These are phyloP conservation scores for Geranomyces variabilis DNA, from an alignment of 192 early-diverging fungal species.

Conservation along the genomic window DNA sequence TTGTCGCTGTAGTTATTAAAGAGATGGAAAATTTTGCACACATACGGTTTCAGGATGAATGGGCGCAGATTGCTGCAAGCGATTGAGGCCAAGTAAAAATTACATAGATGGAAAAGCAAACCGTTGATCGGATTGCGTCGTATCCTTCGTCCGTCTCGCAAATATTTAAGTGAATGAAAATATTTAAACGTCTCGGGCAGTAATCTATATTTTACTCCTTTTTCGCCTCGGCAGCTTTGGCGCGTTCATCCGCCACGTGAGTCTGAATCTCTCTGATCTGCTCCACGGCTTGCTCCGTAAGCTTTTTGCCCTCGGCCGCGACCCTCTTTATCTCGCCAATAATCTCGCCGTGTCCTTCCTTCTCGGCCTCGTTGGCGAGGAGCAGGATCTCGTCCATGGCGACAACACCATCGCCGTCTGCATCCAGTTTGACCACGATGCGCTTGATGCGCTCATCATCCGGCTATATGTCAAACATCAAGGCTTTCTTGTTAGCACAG, in stretches of 20 bases:
- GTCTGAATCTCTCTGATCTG: slow-evolving; percentile 32
- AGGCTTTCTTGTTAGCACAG: too few species aligned
- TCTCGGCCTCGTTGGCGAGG: slow-evolving; percentile 55
- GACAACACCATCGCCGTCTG: slow-evolving; percentile 70
- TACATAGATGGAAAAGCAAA: background rate
- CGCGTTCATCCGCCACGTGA: slow-evolving; percentile 14
- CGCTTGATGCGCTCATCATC: slow-evolving; percentile 71
- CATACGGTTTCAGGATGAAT: slow-evolving; percentile 16
- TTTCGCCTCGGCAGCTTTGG: slow-evolving; percentile 2
- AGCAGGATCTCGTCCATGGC: slow-evolving; percentile 64
- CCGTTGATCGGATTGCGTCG: too few species aligned
- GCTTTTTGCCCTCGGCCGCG: slow-evolving; percentile 30
- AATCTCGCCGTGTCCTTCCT: slow-evolving; percentile 60
- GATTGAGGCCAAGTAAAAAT: background rate
- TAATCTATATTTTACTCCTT: background rate
- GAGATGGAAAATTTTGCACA: slow-evolving; percentile 13
- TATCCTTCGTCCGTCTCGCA: too few species aligned
- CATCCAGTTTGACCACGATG: slow-evolving; percentile 75
- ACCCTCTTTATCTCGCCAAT: slow-evolving; percentile 33
- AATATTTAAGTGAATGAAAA: too few species aligned
- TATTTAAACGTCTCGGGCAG: too few species aligned
- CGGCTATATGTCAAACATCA: slow-evolving; percentile 30
- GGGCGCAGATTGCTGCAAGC: background rate
- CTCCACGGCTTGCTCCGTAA: slow-evolving; percentile 27
- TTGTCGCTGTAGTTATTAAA: slow-evolving; percentile 20